Evolutionary conservation across 345 rosid genomes (phyloP), one percentile per base, ranked within the genome.

Genomic region (Orychophragmus violaceus): DNA sequence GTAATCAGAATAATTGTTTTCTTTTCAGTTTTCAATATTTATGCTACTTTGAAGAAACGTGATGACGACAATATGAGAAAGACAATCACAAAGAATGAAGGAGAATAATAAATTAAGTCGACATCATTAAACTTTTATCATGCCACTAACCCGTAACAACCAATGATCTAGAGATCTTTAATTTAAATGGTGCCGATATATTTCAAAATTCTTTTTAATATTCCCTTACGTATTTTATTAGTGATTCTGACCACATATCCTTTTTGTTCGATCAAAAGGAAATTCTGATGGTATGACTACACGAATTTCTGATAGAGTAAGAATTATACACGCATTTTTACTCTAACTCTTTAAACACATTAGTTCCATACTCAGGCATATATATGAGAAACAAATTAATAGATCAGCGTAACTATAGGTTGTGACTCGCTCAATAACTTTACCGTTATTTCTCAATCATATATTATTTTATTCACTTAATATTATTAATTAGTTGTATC

Each of bases 1-100:
- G 50, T 25, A 13, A 55, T 58, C 24, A 5, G 3, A 52, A 61
- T 44, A 33, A 32, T 54, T 53, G 46, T 35, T 33, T 45, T 71
- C 75, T 63, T 33, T 35, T 46, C 32, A 12, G 28, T 48, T 48
- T 48, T 48, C 25, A 2, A 2, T 28, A 36, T 42, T 32, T 14
- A 46, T 56, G 59, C 11, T 39, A 52, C 46, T 49, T 64, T 49
- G 28, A 57, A 72, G 60, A 48, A 55, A 63, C 39, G 65, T 63
- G 75, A 71, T 64, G 32, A 46, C 39, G 51, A 63, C 64, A 25
- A 63, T n/a, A 18, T 48, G 76, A 64, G 50, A 48, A 19, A 48
- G 76, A 72, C 76, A 36, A 57, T 72, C 76, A 64, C 70, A 64
- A 64, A 72, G 65, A 56, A 72, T 70, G 70, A 72, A 64, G 17